A percentile compares a stretch with the other conserved stretches of the same genome.
phyloP scores from a whole-genome alignment of 192 early-diverging fungal genomes.

The Rhizophagus prolifer region DNA sequence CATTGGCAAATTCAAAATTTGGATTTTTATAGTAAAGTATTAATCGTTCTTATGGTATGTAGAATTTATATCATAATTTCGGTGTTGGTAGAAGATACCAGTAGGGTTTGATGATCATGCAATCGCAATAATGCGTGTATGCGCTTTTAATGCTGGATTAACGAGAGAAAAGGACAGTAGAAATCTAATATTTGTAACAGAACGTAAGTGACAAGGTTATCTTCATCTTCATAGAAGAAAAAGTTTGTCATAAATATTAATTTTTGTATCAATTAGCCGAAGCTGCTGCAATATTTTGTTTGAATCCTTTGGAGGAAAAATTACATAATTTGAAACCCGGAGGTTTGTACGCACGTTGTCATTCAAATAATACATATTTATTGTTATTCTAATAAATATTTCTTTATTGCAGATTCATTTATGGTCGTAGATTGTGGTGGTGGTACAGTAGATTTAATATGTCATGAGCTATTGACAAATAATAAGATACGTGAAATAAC shows the following conservation, averaged over 20 bases:
- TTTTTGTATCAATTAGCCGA: neutral
- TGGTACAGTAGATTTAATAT: neutral
- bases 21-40: neutral
- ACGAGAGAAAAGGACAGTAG: neutral
- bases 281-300: neutral
- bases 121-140: constrained; percentile 3
- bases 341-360: neutral
- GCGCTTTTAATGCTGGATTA: neutral
- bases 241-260: neutral
- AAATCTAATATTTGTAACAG: neutral
- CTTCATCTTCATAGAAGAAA: neutral
- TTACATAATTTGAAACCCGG: neutral
- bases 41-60: neutral
- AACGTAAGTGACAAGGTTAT: neutral
- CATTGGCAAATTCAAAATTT: neutral
- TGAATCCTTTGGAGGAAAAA: neutral
- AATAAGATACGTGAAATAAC: neutral
- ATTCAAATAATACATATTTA: neutral
- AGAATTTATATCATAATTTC: neutral
- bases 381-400: neutral
- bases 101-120: neutral
- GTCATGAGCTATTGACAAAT: neutral
- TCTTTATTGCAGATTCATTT: neutral
- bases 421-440: neutral
- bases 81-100: neutral